Conservation (phyloP, 495 filamentous ascomycete genomes). For the Alectoria sarmentosa region DNA sequence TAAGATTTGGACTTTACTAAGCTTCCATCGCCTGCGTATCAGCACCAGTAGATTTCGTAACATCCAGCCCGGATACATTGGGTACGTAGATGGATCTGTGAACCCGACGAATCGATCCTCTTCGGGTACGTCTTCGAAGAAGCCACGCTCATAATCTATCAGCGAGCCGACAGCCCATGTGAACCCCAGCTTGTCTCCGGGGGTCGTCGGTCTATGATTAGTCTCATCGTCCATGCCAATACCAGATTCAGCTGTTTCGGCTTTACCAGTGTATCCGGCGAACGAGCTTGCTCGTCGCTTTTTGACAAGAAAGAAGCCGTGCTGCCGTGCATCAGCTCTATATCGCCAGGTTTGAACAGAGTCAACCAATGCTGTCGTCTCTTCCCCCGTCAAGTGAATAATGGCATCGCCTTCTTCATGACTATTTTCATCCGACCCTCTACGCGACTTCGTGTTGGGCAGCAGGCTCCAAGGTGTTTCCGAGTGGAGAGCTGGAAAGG, state of each 20-base stretch:
- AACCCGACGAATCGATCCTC: slow-evolving; percentile 78
- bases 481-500: slow-evolving; percentile 85
- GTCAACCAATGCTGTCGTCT: slow-evolving; percentile 70
- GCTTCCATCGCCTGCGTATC: slow-evolving; percentile 71
- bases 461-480: slow-evolving; percentile 66
- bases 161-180: slow-evolving; percentile 71
- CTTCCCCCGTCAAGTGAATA: slow-evolving; percentile 49
- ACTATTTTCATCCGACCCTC: slow-evolving; percentile 21
- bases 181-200: slow-evolving; percentile 45
- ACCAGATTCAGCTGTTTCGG: slow-evolving; percentile 14
- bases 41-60: slow-evolving; percentile 83
- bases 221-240: slow-evolving; percentile 24
- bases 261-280: neutral
- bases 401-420: slow-evolving; percentile 30
- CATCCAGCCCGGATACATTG: slow-evolving; percentile 83
- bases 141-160: slow-evolving; percentile 73
- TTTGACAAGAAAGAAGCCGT: slow-evolving; percentile 91
- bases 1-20: slow-evolving; percentile 74
- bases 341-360: slow-evolving; percentile 81
- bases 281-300: slow-evolving; percentile 37
- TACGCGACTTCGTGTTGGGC: neutral
- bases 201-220: slow-evolving; percentile 32
- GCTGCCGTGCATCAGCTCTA: slow-evolving; percentile 66
- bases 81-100: slow-evolving; percentile 86
- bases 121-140: slow-evolving; percentile 63